Conservation (phyloP, 2,329 filamentous ascomycete genomes). For the Colletotrichum sp. region DNA sequence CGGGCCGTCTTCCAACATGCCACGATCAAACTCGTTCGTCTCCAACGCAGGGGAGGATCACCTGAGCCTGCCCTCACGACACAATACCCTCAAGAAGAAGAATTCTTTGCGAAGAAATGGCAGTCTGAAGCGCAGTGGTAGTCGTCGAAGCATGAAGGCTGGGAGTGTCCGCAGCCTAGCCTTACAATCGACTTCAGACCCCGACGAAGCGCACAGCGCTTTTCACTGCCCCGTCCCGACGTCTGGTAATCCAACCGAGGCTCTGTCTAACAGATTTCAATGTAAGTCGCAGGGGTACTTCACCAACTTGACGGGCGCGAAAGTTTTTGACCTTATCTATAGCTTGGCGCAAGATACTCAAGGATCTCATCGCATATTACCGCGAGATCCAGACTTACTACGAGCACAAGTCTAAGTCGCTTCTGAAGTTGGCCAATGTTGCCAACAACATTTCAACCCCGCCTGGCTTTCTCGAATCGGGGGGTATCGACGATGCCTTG, state of each 20-base stretch:
- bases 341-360: constrained; percentile 96
- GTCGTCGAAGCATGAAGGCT: constrained; percentile 80
- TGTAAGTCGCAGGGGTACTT: constrained; percentile 53
- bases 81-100: constrained; percentile 89
- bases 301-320: neutral
- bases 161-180: constrained; percentile 86
- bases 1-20: constrained; percentile 49
- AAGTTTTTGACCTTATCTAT: neutral
- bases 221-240: constrained; percentile 93
- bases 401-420: constrained; percentile 81
- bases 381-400: constrained; percentile 90
- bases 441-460: constrained; percentile 82
- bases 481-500: constrained; percentile 87
- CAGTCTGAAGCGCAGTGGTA: constrained; percentile 81
- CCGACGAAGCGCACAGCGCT: constrained; percentile 78
- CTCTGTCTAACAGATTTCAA: constrained; percentile 87
- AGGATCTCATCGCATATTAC: constrained; percentile 93
- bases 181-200: constrained; percentile 71
- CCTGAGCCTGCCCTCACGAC: constrained; percentile 46
- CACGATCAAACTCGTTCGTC: constrained; percentile 67
- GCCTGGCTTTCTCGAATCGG: constrained; percentile 76
- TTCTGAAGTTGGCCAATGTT: constrained; percentile 82
- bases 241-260: constrained; percentile 84
- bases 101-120: constrained; percentile 74
- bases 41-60: constrained; percentile 53